These are phyloP conservation scores for Gossypium arboreum DNA, from an alignment of 345 rosid genomes.

Conservation along the genomic window DNA sequence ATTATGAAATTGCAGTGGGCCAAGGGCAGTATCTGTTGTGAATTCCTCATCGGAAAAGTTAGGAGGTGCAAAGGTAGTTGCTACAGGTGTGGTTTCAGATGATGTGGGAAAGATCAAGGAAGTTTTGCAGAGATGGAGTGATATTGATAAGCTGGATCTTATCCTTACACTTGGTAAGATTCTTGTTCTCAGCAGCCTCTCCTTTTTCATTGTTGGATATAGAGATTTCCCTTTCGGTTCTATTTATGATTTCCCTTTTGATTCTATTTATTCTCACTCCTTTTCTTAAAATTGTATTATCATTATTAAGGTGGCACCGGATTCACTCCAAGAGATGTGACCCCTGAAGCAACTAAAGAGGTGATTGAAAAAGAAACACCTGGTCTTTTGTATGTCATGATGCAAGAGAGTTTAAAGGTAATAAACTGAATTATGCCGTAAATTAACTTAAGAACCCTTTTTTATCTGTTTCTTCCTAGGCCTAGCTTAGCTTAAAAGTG, in stretches of 20 bases:
- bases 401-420: conserved; percentile 96
- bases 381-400: conserved; percentile 86
- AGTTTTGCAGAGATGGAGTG: conserved; percentile 71
- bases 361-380: conserved; percentile 86
- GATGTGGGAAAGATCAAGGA: conserved; percentile 67
- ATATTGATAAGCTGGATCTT: conserved; percentile 70
- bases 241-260: conserved; percentile 4
- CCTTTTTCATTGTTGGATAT: background rate
- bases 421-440: background rate
- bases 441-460: background rate
- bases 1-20: conserved; percentile 60
- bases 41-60: conserved; percentile 75
- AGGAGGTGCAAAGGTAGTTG: conserved; percentile 79
- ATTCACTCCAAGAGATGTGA: conserved; percentile 89
- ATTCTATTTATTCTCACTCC: conserved; percentile 1
- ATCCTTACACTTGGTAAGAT: conserved; percentile 77
- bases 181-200: conserved; percentile 12
- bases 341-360: conserved; percentile 92
- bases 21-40: conserved; percentile 72
- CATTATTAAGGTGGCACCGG: conserved; percentile 80
- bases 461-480: background rate
- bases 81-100: conserved; percentile 77
- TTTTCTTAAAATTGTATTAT: conserved; percentile 12
- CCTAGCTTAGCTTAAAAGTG: background rate
- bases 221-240: background rate